Evolutionary conservation across 2,329 filamentous ascomycete genomes (phyloP).

Genomic region (Cladosporium sp.): DNA sequence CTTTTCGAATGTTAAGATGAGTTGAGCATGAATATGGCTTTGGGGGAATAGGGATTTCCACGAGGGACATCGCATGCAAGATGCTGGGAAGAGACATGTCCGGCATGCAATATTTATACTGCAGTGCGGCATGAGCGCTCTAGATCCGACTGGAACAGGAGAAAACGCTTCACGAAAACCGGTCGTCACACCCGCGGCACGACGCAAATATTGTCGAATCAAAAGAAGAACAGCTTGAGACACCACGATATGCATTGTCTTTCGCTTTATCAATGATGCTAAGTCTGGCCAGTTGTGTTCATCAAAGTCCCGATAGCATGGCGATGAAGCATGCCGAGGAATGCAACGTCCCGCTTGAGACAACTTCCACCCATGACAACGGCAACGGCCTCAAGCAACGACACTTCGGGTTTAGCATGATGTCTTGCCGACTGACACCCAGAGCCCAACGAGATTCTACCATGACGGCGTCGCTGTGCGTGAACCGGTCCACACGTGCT

Average conservation of each 20-base stretch:
- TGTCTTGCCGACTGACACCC: not conserved
- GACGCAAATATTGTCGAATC: not conserved
- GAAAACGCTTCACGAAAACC: too few relatives aligned
- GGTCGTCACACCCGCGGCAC: not conserved
- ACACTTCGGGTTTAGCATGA: not conserved
- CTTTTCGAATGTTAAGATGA: conserved; percentile 61
- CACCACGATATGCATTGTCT: not conserved
- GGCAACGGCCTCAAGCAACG: not conserved
- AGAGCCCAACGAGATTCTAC: not conserved
- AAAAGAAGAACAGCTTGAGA: not conserved
- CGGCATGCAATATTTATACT: not conserved
- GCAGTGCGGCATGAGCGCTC: not conserved
- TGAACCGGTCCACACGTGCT: not conserved
- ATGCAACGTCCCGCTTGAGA: not conserved
- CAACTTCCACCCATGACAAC: not conserved
- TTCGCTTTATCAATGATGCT: not conserved
- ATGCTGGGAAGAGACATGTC: not conserved
- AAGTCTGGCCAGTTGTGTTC: not conserved
- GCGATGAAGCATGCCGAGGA: not conserved
- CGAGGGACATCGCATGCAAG: not conserved
- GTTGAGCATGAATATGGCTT: not conserved
- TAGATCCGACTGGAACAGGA: not conserved
- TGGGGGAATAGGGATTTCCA: too few relatives aligned
- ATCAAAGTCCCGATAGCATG: not conserved
- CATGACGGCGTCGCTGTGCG: not conserved